Evolutionary conservation across 139 green algal genomes (phyloP).

Genomic region (Haematococcus lacustris): DNA sequence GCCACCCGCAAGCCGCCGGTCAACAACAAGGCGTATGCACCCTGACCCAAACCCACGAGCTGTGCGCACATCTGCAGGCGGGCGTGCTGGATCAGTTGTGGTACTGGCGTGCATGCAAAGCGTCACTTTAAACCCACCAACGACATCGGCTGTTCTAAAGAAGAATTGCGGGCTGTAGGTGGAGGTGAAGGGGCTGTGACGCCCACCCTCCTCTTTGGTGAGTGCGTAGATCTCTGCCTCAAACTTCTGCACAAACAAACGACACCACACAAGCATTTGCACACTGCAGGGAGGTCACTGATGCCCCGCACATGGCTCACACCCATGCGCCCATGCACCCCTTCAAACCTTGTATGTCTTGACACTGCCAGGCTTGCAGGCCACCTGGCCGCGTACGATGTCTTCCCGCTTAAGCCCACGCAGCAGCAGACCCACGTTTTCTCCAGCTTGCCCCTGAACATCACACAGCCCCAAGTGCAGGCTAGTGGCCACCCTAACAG

Average conservation of each 20-base stretch:
- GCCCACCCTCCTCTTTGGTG: constrained; percentile 95
- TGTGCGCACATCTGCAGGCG: too few species aligned
- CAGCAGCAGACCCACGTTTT: constrained; percentile 96
- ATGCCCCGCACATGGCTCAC: too few species aligned
- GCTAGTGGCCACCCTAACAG: too few species aligned
- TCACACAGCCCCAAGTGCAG: too few species aligned
- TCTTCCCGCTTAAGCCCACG: constrained; percentile 93
- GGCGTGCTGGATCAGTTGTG: too few species aligned
- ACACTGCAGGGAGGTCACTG: too few species aligned
- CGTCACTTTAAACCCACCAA: constrained; percentile 44
- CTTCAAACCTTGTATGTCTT: constrained; percentile 66
- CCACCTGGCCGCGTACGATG: constrained; percentile 82
- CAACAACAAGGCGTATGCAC: too few species aligned
- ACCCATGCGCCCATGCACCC: too few species aligned
- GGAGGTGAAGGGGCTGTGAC: constrained; percentile 96
- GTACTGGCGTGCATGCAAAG: too few species aligned
- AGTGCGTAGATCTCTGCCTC: constrained; percentile 90
- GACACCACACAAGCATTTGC: too few species aligned
- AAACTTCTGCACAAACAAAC: constrained; percentile 60
- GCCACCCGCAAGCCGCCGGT: too few species aligned
- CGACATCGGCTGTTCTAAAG: constrained; percentile 93
- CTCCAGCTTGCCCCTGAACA: constrained; percentile 79
- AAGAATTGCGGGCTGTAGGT: constrained; percentile 99
- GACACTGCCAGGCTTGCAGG: constrained; percentile 79
- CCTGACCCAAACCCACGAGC: too few species aligned